These are phyloP conservation scores for Aspergillus fumigatus DNA, from an alignment of 2,329 filamentous ascomycete genomes.

Conservation along the genomic window DNA sequence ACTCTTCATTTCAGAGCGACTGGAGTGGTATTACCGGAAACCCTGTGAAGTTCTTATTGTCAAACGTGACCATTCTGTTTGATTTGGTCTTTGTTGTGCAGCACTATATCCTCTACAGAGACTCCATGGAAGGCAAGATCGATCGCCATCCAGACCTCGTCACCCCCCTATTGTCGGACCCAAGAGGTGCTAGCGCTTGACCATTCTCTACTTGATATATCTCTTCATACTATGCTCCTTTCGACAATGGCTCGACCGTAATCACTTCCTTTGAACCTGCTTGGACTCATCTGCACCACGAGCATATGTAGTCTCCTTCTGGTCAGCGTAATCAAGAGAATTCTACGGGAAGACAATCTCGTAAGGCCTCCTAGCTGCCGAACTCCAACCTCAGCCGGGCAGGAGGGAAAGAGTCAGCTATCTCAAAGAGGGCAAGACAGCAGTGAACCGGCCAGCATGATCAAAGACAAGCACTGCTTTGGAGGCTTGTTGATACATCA, in stretches of 20 bases:
- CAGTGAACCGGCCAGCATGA: background rate
- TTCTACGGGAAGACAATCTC: background rate
- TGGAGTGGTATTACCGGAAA: slow-evolving; percentile 92
- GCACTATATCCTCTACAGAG: slow-evolving; percentile 75
- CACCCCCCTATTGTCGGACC: slow-evolving; percentile 27
- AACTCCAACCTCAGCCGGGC: background rate
- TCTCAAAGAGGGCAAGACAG: background rate
- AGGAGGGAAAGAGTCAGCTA: background rate
- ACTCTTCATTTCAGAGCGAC: slow-evolving; percentile 77
- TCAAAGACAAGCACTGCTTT: background rate
- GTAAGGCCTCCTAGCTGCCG: background rate
- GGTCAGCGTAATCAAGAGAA: background rate
- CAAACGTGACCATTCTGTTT: slow-evolving; percentile 81
- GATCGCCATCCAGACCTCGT: slow-evolving; percentile 15
- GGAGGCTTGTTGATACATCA: background rate
- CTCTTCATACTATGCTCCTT: background rate
- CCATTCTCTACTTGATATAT: background rate
- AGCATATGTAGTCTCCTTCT: background rate
- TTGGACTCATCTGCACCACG: background rate
- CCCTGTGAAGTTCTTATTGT: slow-evolving; percentile 81
- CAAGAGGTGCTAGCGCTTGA: slow-evolving; percentile 6
- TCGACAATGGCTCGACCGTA: background rate
- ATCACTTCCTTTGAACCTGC: background rate
- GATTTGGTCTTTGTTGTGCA: slow-evolving; percentile 82
- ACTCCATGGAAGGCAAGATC: slow-evolving; percentile 19